phyloP scores from a whole-genome alignment of 768 basidiomycete genomes.

The Panaeolus cyanescens region DNA sequence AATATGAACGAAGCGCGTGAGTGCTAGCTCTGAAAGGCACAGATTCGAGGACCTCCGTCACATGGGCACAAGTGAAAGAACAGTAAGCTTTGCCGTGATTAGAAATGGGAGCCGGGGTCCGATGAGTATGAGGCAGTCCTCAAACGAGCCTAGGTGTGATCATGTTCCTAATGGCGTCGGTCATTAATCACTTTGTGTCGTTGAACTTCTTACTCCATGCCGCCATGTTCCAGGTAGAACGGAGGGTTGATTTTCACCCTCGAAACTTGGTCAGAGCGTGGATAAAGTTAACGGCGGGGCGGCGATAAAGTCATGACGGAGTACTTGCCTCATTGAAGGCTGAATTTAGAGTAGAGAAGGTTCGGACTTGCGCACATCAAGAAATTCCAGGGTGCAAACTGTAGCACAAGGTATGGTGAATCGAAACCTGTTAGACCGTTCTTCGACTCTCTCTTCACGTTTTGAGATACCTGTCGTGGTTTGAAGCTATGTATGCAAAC shows the following conservation, averaged over 20 bases:
- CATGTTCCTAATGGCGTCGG: not conserved
- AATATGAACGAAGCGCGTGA: constrained; percentile 2
- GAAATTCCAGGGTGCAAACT: not conserved
- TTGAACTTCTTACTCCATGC: not conserved
- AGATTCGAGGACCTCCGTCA: not conserved
- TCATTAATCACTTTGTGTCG: not conserved
- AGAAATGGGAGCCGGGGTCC: not conserved
- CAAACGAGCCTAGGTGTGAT: not conserved
- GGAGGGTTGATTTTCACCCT: not conserved
- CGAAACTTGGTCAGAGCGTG: not conserved
- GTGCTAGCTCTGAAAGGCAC: not conserved
- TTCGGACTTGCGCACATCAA: not conserved
- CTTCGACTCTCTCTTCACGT: not conserved
- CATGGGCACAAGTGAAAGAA: not conserved
- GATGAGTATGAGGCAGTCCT: not conserved
- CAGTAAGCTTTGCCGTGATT: not conserved
- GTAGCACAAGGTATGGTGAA: not conserved
- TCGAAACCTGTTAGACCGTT: not conserved
- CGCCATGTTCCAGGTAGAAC: not conserved
- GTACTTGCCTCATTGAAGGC: not conserved
- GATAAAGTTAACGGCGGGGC: not conserved
- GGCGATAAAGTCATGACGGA: not conserved
- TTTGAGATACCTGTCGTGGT: not conserved
- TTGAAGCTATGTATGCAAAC: not conserved
- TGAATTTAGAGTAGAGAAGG: not conserved